Evolutionary conservation across 768 basidiomycete genomes (phyloP), one percentile per base, ranked within the genome.

Genomic region (Rhodotorula sphaerocarpa): DNA sequence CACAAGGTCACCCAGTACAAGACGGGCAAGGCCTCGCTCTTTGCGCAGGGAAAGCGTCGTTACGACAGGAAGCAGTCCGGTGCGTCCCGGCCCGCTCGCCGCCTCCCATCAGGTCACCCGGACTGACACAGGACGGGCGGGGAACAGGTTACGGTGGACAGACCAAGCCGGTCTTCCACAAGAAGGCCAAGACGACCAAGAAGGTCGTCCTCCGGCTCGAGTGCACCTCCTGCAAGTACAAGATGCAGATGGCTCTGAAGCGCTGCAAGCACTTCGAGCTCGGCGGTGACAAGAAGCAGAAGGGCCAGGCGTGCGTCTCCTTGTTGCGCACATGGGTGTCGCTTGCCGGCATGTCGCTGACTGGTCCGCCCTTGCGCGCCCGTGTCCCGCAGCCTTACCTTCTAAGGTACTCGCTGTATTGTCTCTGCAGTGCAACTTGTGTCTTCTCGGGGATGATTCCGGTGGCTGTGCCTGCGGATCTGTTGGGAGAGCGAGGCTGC

Each of bases 191-290:
- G 83, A 93, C 90, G 65, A 97, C 93, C 69, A 99, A 97, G 87
- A 99, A 99, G 82, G 90, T 99, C 72, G 95, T 99, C 61, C 81
- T 99, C 70, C 85, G 93, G 77, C 79, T 99, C 74, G 95, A 97
- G 78, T 97, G 95, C 82, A 95, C 90, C 11, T 36, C 84, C 51
- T 99, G 93, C 86, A 97, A 96, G 77, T 90, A 91, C 80, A 96
- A 96, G 83, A 88, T 89, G 86, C 91, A 75, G 70, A 75, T 97
- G 62, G 73, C 88, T 18, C 82, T 99, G 76, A 99, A 99, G 81
- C 91, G 95, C 71, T 96, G 91, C 92, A 99, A 99, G 79, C 93
- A 99, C 82, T 97, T 99, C 82, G 93, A 97, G 80, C 86, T 96
- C 57, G 93, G 95, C 78, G 95, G 95, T 76, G 95, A 99, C 84